phyloP scores from a whole-genome alignment of 805 yeast species.

The Metschnikowia baotianmanensis region DNA sequence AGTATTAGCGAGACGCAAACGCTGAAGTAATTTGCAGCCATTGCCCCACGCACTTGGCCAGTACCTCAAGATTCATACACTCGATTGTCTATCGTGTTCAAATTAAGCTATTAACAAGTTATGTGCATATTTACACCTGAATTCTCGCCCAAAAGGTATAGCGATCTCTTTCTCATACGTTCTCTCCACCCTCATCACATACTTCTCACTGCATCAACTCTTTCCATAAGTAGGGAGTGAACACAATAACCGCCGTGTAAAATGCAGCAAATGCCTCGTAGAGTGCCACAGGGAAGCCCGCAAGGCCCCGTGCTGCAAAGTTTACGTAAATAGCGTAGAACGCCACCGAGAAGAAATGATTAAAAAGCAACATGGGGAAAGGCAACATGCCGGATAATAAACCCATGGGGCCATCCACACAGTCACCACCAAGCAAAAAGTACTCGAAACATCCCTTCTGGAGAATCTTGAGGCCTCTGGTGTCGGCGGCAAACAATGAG shows the following conservation, averaged over 20 bases:
- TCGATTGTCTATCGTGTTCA: too few species aligned
- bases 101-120: too few species aligned
- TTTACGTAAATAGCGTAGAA: constrained; percentile 75
- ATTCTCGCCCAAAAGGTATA: too few species aligned
- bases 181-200: background rate
- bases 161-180: too few species aligned
- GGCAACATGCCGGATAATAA: constrained; percentile 81
- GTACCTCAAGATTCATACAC: too few species aligned
- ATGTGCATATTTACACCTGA: too few species aligned
- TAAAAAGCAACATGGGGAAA: constrained; percentile 67
- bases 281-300: constrained; percentile 68
- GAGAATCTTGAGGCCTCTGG: constrained; percentile 57
- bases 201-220: constrained; percentile 37
- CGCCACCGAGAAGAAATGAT: constrained; percentile 90
- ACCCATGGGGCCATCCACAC: constrained; percentile 75
- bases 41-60: too few species aligned
- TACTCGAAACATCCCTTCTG: constrained; percentile 89
- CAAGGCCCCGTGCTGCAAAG: constrained; percentile 59
- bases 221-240: constrained; percentile 70
- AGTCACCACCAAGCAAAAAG: constrained; percentile 80
- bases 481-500: constrained; percentile 86
- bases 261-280: constrained; percentile 66
- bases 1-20: too few species aligned
- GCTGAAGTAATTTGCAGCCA: too few species aligned
- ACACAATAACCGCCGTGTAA: constrained; percentile 70